Evolutionary conservation across 768 basidiomycete species (phyloP), one percentile per base, ranked within the genome.

Genomic region (Tubosaeta sp.): DNA sequence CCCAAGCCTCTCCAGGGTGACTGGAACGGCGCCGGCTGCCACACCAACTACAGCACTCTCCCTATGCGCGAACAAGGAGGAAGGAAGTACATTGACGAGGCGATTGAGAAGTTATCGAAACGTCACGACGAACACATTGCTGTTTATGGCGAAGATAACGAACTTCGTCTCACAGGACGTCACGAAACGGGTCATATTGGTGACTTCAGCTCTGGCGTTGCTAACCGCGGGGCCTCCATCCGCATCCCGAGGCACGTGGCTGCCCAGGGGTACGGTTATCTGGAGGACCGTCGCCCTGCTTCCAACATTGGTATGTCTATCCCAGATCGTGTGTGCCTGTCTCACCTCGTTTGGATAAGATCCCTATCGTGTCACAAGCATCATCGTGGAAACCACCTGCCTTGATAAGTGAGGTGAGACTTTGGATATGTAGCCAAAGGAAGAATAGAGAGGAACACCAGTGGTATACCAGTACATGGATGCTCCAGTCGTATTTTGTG

Each of bases 11-110:
- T 98, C 65, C 67, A 75, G 59, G 97, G 97, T 58, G 97, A 99
- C 71, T 99, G 97, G 97, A 99, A 99, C 73, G 97, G 97, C 66
- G 97, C 97, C 59, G 97, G 97, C 50, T 91, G 89, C 79, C 95
- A 98, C 82, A 89, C 88, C 77, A 99, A 97, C 85, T 98, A 82
- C 82, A 91, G 88, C 65, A 98, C 97, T 62, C 85, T 88, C 72
- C 79, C 79, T 46, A 99, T 95, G 88, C 92, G 97, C 56, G 90
- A 92, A 70, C 82, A 85, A 41, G 93, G 90, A 71, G 97, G 97
- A 64, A 91, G 93, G 77, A 88, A 94, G 75, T 65, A 72, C 57
- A 98, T 98, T 67, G 88, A 98, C 61, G 84, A 81, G 42, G 94
- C 93, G 50, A 97, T 98, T 68, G 87, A 89, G 77, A 97, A 95